Base-by-base conservation (phyloP, 768 basidiomycete species). In the Pulveroboletus ravenelii region DNA sequence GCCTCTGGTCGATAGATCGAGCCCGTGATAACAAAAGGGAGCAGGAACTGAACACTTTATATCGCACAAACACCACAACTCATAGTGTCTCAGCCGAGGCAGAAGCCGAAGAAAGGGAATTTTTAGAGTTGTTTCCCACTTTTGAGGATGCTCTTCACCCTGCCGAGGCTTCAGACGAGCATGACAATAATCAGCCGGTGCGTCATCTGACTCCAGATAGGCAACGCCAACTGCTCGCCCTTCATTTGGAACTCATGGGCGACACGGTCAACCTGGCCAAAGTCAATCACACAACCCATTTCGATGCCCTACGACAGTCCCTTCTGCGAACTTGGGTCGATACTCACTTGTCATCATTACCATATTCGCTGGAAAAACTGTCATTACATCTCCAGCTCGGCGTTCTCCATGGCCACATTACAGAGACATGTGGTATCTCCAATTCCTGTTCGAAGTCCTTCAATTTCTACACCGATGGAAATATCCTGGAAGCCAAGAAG, bases 1-100 rank as follows among this genome's bases (percentile, higher is more conserved):
- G 82, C n/a, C 76, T 95, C 18, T 97, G 95, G 95, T 74, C 82
- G 38, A 81, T 85, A 38, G 89, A 96, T 57, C 81, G 82, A 23
- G 80, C 83, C 29, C 84, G 80, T 56, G 82, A 84, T 52, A 77
- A 79, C 34, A 78, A 87, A 54, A 74, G 69, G n/a, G 78, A 80
- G 30, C 76, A 78, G 23, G 81, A 80, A 12, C 78, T 84, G 0
- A 79, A 78, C 25, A 86, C 88, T 18, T 69, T 98, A 3, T 99
- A 98, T 72, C 84, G 87, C 23, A 74, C 74, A 41, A 80, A 77
- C 35, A 74, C 75, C 38, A 62, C 76, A 23, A 74, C 80, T 13
- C 69, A 87, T 41, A 71, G 77, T 27, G 76, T 75, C 27, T 65
- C 76, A 10, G 78, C 76, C 12, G 93, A 94, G 52, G 80, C 79